phyloP scores from a whole-genome alignment of 352 stramenopile genomes.

The Halophytophthora polymorphica region DNA sequence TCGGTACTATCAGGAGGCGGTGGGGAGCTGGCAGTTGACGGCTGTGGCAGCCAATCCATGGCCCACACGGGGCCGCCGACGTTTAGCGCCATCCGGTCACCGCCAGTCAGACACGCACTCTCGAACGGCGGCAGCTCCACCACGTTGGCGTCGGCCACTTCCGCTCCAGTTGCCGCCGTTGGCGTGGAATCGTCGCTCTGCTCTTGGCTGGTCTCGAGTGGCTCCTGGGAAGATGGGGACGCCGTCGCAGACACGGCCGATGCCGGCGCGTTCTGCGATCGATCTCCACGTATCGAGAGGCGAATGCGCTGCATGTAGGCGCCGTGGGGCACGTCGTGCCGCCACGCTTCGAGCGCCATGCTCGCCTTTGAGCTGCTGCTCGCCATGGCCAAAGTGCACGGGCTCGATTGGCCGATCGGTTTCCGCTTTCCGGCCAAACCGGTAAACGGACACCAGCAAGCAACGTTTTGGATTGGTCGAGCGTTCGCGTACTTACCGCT shows the following conservation, averaged over 20 bases:
- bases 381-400: neutral
- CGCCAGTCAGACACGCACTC: conserved; percentile 30
- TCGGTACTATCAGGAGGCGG: conserved; percentile 6
- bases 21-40: conserved; percentile 4
- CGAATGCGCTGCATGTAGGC: conserved; percentile 46
- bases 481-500: no score
- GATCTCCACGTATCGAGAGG: conserved; percentile 21
- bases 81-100: conserved; percentile 52
- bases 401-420: conserved; percentile 7
- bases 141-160: conserved; percentile 1
- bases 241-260: neutral
- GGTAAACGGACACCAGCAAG: neutral
- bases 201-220: conserved; percentile 4
- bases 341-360: conserved; percentile 37
- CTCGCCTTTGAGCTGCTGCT: conserved; percentile 2
- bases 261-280: neutral
- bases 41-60: conserved; percentile 74
- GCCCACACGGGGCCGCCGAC: conserved; percentile 74
- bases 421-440: neutral
- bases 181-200: neutral
- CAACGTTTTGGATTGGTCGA: neutral
- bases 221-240: conserved; percentile 11
- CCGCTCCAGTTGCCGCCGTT: neutral
- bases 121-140: conserved; percentile 50
- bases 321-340: conserved; percentile 33